Base-by-base conservation (phyloP, 441 rosid species). In the Adansonia madagascariensis region DNA sequence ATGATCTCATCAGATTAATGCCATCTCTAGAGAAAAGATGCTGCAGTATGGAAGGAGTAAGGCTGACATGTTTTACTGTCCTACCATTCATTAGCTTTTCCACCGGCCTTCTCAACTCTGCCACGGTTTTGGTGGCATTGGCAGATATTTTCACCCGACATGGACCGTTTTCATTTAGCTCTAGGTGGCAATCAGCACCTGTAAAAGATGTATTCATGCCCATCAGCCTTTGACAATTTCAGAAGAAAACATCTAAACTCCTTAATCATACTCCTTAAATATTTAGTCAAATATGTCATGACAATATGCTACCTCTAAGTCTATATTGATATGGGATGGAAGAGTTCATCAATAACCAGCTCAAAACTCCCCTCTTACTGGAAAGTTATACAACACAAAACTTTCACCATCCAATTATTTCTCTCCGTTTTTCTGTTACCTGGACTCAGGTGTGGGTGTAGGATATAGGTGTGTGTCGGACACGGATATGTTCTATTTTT, bases 1-100 rank as follows among this genome's bases (percentile, higher is more conserved):
- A 56, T 78, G 86, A 80, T 81, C 80, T 88, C 90, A 83, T 88
- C 31, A 89, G 82, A 76, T 55, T 55, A 65, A 81, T 22, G 71
- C 92, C 91, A 56, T 88, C 90, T 75, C 86, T 82, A 35, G 91
- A 84, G 68, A 82, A 86, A 73, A 91, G 88, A 84, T 86, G 87
- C 80, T 86, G 92, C 75, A 88, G 24, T 66, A 86, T 76, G 44
- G 80, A 60, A n/a, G 83, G 88, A 66, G 83, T 85, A 75, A 92
- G 91, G 75, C 80, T 74, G 74, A 86, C 82, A 83, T 87, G 88
- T 52, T 84, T 82, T 52, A 92, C 68, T 17, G 75, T 84, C 83
- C 80, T 83, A 35, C 97, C 95, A 85, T 80, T 85, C 84, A 88
- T 81, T 61, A 92, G 91, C 79, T 87, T 91, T 83, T 91, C 95